Evolutionary conservation across 148 eudicot genomes (phyloP).

Genomic region (Cornus florida): DNA sequence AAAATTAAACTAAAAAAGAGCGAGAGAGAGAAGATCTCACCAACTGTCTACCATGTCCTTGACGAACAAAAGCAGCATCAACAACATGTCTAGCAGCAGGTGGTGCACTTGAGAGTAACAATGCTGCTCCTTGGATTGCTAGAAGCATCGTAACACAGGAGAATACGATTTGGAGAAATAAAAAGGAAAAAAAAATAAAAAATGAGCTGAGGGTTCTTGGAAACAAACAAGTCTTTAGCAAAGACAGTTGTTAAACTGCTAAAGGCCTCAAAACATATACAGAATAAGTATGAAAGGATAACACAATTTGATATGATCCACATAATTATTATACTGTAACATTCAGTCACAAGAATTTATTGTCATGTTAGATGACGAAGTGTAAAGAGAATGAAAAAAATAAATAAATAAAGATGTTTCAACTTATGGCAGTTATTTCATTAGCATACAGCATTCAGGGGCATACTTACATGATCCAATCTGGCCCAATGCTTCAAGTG

Average conservation of each 20-base stretch:
- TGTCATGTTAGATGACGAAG: background rate
- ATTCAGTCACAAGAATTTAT: background rate
- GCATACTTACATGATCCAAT: constrained; percentile 75
- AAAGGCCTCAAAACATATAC: background rate
- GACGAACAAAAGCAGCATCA: constrained; percentile 71
- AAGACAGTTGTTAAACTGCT: background rate
- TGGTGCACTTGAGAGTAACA: constrained; percentile 54
- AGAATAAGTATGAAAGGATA: background rate
- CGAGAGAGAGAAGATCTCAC: constrained; percentile 40
- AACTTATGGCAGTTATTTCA: background rate
- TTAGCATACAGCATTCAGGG: background rate
- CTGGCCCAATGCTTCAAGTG: constrained; percentile 90
- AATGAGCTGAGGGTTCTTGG: background rate
- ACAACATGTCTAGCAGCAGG: constrained; percentile 59
- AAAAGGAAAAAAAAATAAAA: background rate
- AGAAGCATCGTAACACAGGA: constrained; percentile 24
- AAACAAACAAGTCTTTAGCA: constrained; percentile 8
- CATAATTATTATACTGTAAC: background rate
- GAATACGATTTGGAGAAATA: background rate
- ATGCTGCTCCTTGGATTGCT: constrained; percentile 80
- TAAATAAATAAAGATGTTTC: background rate
- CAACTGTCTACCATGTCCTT: constrained; percentile 78
- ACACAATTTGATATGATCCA: background rate
- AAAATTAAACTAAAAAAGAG: background rate
- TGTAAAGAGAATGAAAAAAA: background rate